Conservation (phyloP, 1,284 basidiomycete genomes). For the Sanguinoderma infundibulare region DNA sequence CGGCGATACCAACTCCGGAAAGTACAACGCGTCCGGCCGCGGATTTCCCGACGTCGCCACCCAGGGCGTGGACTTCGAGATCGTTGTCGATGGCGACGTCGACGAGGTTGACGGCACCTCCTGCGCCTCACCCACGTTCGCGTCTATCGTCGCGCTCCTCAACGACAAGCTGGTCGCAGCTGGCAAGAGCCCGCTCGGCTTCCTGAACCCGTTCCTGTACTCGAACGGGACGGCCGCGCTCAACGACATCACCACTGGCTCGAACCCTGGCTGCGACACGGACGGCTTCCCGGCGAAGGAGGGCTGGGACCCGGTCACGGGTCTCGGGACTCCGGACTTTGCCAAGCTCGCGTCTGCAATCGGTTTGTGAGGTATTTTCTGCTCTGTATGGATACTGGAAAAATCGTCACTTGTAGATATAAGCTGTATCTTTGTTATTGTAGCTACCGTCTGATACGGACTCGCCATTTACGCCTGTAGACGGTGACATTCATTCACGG, state of each 20-base stretch:
- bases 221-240: slow-evolving; percentile 36
- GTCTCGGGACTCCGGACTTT: slow-evolving; percentile 38
- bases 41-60: slow-evolving; percentile 39
- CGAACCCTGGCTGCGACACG: slow-evolving; percentile 40
- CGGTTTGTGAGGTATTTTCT: slow-evolving; percentile 2
- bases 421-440: too few relatives aligned
- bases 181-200: slow-evolving; percentile 50
- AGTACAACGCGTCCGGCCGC: slow-evolving; percentile 36
- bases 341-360: slow-evolving; percentile 19
- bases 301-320: slow-evolving; percentile 44
- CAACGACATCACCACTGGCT: slow-evolving; percentile 45
- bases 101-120: slow-evolving; percentile 54
- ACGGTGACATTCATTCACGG: too few relatives aligned
- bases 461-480: too few relatives aligned
- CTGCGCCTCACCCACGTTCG: slow-evolving; percentile 56
- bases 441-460: too few relatives aligned
- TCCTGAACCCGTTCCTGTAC: slow-evolving; percentile 54
- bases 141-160: slow-evolving; percentile 54
- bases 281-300: slow-evolving; percentile 38
- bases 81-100: slow-evolving; percentile 33
- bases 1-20: slow-evolving; percentile 33
- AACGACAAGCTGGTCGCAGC: slow-evolving; percentile 53
- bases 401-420: not conserved
- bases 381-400: not conserved
- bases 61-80: slow-evolving; percentile 34